Base-by-base conservation (phyloP, 169 alveolate species). In the Plasmodium malariae region DNA sequence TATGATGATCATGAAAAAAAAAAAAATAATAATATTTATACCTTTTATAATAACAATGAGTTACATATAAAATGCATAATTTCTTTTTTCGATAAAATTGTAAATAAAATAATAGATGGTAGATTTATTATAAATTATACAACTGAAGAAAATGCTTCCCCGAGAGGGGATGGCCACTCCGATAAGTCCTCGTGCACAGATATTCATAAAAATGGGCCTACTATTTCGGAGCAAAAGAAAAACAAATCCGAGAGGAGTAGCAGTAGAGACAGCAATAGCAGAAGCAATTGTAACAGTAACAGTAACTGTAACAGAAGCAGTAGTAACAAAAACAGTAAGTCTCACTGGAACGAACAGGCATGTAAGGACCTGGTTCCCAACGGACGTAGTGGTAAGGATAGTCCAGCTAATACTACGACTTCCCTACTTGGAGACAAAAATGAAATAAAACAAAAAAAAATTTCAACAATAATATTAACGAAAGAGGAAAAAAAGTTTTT, bases 31-130 rank as follows among this genome's bases (percentile, higher is more conserved):
- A 36, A 40, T 63, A 60, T 83, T 24, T 83, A 68, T 45, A 68
- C 91, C n/a, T 70, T 83, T 67, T 69, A 83, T 32, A 83, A 59
- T 45, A 40, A 83, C n/a, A 32, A 83, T 40, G 85, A 83, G 36
- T 43, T 55, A 40, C 83, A 83, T 37, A 51, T 83, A 57, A 83
- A 83, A 83, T 83, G 86, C 30, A 67, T 83, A 86, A 45, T 83
- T 30, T 83, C 91, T 69, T 60, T 83, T 9, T 83, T 36, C 68
- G 85, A 83, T 43, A 83, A 83, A 43, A 86, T 83, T 36, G 30
- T 83, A 37, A 83, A 83, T 43, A 83, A 40, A 83, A 83, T 83
- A 14, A 83, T 83, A 32, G 91, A 83, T 57, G 54, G 54, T 14
- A 34, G 49, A 7, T 83, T 83, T 59, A 51, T 54, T 11, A 83